Evolutionary conservation across 495 filamentous ascomycete species (phyloP).

Genomic region (Hypoxylon subgilvum): DNA sequence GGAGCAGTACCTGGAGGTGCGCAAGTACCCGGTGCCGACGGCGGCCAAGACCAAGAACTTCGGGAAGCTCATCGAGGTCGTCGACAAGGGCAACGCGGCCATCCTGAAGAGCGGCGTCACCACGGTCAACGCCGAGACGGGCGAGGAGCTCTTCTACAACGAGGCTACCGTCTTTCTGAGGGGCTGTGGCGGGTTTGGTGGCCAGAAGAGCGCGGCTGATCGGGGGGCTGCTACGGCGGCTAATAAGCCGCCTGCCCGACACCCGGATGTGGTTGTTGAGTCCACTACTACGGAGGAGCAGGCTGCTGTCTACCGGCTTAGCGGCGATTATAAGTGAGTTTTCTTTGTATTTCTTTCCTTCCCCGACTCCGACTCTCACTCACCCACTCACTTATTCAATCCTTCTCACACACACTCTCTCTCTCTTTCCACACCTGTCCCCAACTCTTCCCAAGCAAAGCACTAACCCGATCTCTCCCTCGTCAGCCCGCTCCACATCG

Average conservation of each 20-base stretch:
- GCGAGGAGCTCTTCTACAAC: constrained; percentile 95
- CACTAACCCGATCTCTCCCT: constrained; percentile 2
- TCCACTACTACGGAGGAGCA: constrained; percentile 92
- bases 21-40: constrained; percentile 93
- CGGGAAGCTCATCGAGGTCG: constrained; percentile 87
- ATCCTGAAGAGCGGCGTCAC: constrained; percentile 79
- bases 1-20: constrained; percentile 97
- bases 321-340: constrained; percentile 75
- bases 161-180: constrained; percentile 90
- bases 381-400: no score
- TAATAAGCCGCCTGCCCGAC: constrained; percentile 78
- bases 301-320: constrained; percentile 92
- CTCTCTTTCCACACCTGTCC: no score
- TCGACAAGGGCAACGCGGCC: constrained; percentile 93
- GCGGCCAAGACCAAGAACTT: constrained; percentile 78
- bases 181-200: constrained; percentile 90
- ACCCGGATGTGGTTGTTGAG: constrained; percentile 81
- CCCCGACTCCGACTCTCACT: no score
- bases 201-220: constrained; percentile 76
- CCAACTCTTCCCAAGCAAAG: no score
- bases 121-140: constrained; percentile 78
- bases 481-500: constrained; percentile 86
- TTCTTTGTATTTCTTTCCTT: neutral
- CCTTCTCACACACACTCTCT: no score
- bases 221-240: constrained; percentile 78